These are phyloP conservation scores for Jamesozyma piceae DNA, from an alignment of 805 yeast genomes.

Conservation along the genomic window DNA sequence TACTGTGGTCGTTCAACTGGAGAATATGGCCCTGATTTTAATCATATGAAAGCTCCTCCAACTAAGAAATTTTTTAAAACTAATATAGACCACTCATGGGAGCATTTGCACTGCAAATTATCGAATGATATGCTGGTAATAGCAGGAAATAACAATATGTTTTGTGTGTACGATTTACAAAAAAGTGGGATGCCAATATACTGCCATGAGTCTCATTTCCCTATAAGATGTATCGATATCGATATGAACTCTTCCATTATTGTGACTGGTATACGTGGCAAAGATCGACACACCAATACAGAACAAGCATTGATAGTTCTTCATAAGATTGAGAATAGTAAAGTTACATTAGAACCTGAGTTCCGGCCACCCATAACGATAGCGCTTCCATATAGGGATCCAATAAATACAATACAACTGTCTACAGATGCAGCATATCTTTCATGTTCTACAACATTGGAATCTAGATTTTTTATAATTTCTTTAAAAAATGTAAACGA, in stretches of 20 bases:
- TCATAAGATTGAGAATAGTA: slow-evolving; percentile 32
- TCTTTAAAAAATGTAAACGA: slow-evolving; percentile 53
- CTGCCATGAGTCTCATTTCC: slow-evolving; percentile 60
- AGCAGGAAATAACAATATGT: slow-evolving; percentile 60
- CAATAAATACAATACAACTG: slow-evolving; percentile 64
- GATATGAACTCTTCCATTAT: slow-evolving; percentile 54
- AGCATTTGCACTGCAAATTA: slow-evolving; percentile 48
- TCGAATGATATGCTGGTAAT: slow-evolving; percentile 52
- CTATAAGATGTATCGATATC: slow-evolving; percentile 69
- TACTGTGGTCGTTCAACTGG: slow-evolving; percentile 66
- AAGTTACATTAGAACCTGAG: slow-evolving; percentile 12
- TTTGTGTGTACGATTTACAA: slow-evolving; percentile 54
- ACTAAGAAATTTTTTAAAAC: neutral
- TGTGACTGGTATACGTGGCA: slow-evolving; percentile 77
- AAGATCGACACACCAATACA: slow-evolving; percentile 54
- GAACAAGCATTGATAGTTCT: slow-evolving; percentile 71
- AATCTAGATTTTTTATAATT: slow-evolving; percentile 70
- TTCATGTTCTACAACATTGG: slow-evolving; percentile 59
- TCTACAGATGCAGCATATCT: slow-evolving; percentile 63
- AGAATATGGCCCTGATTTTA: slow-evolving; percentile 50
- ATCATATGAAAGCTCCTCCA: slow-evolving; percentile 28
- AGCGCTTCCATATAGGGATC: slow-evolving; percentile 80
- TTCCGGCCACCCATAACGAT: slow-evolving; percentile 55
- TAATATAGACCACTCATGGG: slow-evolving; percentile 36
- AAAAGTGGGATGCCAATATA: slow-evolving; percentile 55